A percentile compares a stretch with the other conserved stretches of the same genome.
Evolutionary conservation across 2,329 filamentous ascomycete genomes (phyloP).

Genomic region (Neophaeococcomyces aloes): DNA sequence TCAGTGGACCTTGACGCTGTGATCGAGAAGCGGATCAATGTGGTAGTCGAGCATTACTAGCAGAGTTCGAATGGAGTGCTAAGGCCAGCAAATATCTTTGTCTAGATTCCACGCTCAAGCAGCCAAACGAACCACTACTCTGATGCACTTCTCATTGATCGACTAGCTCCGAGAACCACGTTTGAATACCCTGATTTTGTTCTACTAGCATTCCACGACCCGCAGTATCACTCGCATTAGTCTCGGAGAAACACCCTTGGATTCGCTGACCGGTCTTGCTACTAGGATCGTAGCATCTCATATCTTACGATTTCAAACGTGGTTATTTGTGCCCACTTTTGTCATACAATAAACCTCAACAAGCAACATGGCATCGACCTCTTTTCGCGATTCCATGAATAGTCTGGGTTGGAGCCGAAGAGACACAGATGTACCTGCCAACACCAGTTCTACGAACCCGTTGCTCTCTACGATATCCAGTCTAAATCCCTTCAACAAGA

Average conservation of each 20-base stretch:
- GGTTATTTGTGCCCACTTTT: not conserved
- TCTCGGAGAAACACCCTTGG: not conserved
- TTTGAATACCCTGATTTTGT: not conserved
- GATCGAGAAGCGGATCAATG: conserved; percentile 8
- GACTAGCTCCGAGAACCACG: not conserved
- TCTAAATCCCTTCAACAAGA: conserved; percentile 70
- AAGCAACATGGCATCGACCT: conserved; percentile 63
- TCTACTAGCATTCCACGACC: conserved; percentile 1
- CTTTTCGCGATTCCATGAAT: conserved; percentile 90
- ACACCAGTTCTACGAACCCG: conserved; percentile 56
- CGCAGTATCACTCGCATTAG: conserved; percentile 10
- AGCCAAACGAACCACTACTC: conserved; percentile 1
- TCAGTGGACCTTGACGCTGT: conserved; percentile 5
- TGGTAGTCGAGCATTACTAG: conserved; percentile 1
- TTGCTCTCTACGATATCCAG: conserved; percentile 72
- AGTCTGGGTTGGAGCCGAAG: conserved; percentile 89
- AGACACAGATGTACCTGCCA: conserved; percentile 63
- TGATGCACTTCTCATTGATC: not conserved
- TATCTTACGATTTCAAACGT: not conserved
- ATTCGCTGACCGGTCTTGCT: not conserved
- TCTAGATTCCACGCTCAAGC: not conserved
- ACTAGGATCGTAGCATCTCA: conserved; percentile 3
- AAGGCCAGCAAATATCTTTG: conserved; percentile 5
- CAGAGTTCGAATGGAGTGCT: not conserved
- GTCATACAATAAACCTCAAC: conserved; percentile 3